phyloP scores from a whole-genome alignment of 2,329 filamentous ascomycete genomes.

The Didymella exigua region DNA sequence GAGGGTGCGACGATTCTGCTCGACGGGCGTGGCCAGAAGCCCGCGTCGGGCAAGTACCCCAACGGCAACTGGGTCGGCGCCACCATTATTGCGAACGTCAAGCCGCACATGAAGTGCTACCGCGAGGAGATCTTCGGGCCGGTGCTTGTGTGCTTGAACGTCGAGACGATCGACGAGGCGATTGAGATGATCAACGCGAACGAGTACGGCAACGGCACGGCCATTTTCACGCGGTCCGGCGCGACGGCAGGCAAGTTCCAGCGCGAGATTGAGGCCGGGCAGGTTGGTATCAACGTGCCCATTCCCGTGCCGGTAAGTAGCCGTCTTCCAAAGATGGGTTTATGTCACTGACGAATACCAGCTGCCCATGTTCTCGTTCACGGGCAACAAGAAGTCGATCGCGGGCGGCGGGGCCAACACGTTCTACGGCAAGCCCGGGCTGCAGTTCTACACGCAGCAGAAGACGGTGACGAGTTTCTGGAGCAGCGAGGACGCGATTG shows the following conservation, averaged over 20 bases:
- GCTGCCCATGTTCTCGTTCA: constrained; percentile 68
- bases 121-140: constrained; percentile 85
- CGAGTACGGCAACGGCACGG: constrained; percentile 84
- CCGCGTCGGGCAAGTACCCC: constrained; percentile 74
- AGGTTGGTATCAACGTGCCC: constrained; percentile 85
- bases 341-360: constrained; percentile 20
- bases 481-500: constrained; percentile 82
- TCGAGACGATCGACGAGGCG: constrained; percentile 77
- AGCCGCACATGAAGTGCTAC: constrained; percentile 82
- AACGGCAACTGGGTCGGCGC: constrained; percentile 83
- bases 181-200: constrained; percentile 83
- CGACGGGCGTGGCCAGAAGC: constrained; percentile 76
- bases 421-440: constrained; percentile 91
- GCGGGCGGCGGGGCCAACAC: constrained; percentile 91
- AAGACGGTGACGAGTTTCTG: constrained; percentile 97
- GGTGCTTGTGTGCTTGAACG: constrained; percentile 80
- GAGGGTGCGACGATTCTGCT: constrained; percentile 84
- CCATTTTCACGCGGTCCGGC: constrained; percentile 82
- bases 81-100: constrained; percentile 83
- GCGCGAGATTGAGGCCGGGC: constrained; percentile 79
- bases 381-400: constrained; percentile 80
- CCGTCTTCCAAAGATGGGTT: not conserved
- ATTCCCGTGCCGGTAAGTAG: constrained; percentile 64
- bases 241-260: constrained; percentile 79
- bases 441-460: constrained; percentile 94